These are phyloP conservation scores for Phialophora tarda DNA, from an alignment of 2,329 filamentous ascomycete species.

Conservation along the genomic window DNA sequence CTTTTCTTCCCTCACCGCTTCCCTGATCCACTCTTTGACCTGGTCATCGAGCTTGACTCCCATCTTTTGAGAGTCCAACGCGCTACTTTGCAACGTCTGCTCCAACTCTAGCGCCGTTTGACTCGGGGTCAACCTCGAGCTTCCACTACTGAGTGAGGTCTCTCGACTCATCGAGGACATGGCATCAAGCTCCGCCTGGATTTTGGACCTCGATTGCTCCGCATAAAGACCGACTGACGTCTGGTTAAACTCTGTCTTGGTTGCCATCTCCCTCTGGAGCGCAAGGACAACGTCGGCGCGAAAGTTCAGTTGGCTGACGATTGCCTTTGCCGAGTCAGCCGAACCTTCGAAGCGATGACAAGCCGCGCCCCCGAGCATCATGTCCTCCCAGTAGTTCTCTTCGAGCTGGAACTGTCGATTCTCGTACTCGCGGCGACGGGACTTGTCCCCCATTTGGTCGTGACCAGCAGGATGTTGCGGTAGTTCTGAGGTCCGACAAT, in stretches of 20 bases:
- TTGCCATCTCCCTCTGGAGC: not conserved
- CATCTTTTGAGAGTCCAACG: slow-evolving; percentile 1
- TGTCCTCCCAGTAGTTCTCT: not conserved
- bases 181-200: not conserved
- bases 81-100: not conserved
- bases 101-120: not conserved
- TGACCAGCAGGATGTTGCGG: not conserved
- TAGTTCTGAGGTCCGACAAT: not conserved
- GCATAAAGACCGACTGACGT: not conserved
- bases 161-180: slow-evolving; percentile 3
- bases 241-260: not conserved
- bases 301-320: slow-evolving; percentile 2
- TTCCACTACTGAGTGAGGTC: not conserved
- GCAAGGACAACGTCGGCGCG: not conserved
- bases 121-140: not conserved
- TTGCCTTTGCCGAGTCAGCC: not conserved
- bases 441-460: slow-evolving; percentile 3
- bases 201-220: not conserved
- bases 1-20: not conserved
- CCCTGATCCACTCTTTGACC: not conserved
- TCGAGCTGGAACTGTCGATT: not conserved
- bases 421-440: not conserved
- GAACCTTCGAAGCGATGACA: slow-evolving; percentile 3
- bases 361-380: not conserved
- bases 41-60: not conserved